Conservation (phyloP, 2,329 filamentous ascomycete genomes). For the Aureobasidium pullulans region DNA sequence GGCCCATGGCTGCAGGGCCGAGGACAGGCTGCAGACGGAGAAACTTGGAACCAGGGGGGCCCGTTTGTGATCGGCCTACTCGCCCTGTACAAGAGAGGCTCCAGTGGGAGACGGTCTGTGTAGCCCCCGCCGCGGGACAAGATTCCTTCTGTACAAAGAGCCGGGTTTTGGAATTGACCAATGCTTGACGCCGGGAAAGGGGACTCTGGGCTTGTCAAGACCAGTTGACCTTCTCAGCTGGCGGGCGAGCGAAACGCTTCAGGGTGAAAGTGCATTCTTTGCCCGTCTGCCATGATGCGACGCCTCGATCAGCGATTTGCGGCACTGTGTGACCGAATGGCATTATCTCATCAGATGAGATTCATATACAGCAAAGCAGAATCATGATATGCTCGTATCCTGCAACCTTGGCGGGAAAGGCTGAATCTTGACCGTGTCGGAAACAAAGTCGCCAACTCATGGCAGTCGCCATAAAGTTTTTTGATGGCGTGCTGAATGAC, state of each 20-base stretch:
- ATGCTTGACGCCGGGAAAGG: neutral
- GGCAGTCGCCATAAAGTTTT: neutral
- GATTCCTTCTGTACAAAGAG: neutral
- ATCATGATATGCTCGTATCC: neutral
- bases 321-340: neutral
- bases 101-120: neutral
- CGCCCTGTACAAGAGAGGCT: neutral
- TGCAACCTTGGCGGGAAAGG: constrained; percentile 3
- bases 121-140: neutral
- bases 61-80: neutral
- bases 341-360: neutral
- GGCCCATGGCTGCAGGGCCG: neutral
- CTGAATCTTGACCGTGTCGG: neutral
- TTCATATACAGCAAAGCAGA: neutral
- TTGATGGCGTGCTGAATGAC: neutral
- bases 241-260: neutral
- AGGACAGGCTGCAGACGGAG: neutral
- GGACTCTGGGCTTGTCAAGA: neutral
- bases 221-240: neutral
- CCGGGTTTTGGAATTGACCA: neutral
- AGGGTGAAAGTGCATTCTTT: neutral
- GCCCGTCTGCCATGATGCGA: neutral
- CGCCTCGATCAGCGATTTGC: neutral
- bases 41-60: neutral
- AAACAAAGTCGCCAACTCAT: neutral